Conservation (phyloP, 2,329 filamentous ascomycete species). For the Talaromyces sp. region DNA sequence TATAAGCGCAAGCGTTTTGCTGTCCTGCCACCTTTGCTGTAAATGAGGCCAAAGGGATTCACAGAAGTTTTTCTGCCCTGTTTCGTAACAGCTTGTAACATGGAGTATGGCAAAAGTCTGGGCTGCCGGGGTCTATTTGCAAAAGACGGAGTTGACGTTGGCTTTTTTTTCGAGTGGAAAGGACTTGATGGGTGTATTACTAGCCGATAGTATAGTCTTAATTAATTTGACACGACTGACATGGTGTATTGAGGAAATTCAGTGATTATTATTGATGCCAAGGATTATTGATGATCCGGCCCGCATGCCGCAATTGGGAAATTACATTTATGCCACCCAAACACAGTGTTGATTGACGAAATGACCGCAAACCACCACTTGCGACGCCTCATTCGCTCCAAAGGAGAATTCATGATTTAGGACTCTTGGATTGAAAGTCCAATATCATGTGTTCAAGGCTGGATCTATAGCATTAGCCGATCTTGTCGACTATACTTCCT, state of each 20-base stretch:
- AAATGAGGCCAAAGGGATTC: not conserved
- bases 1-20: constrained; percentile 92
- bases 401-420: not conserved
- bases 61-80: not conserved
- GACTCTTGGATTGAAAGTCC: not conserved
- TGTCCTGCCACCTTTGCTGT: constrained; percentile 68
- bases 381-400: not conserved
- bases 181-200: not conserved
- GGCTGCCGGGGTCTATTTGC: not conserved
- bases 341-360: not conserved
- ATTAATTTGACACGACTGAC: not conserved
- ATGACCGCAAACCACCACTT: not conserved
- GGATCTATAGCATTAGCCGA: not conserved
- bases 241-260: not conserved
- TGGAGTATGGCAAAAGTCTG: not conserved
- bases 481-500: not conserved
- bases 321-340: not conserved
- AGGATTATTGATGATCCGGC: constrained; percentile 11
- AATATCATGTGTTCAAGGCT: not conserved
- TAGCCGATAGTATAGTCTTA: not conserved
- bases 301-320: constrained; percentile 4
- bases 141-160: not conserved
- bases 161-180: not conserved
- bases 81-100: not conserved
- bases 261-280: not conserved